Percentiles rank a stretch among this genome's conserved stretches.
Evolutionary conservation across 495 filamentous ascomycete species (phyloP).

Genomic region (Neurospora sp.): DNA sequence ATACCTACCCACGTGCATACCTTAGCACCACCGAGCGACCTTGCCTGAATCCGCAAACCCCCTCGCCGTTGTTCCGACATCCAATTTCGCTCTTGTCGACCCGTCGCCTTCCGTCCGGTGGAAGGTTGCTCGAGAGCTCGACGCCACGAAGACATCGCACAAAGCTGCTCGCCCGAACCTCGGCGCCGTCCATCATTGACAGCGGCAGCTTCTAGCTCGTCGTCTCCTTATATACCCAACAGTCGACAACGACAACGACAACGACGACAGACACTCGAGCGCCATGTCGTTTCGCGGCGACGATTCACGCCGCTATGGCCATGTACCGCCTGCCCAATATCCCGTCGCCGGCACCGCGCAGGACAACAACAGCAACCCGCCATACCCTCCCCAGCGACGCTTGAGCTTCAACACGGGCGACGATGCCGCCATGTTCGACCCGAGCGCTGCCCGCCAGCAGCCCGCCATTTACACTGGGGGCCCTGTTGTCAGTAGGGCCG

Average conservation of each 20-base stretch:
- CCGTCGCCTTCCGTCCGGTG: neutral
- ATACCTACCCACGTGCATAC: neutral
- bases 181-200: neutral
- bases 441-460: constrained; percentile 13
- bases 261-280: constrained; percentile 6
- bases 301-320: constrained; percentile 47
- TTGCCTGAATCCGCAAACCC: neutral
- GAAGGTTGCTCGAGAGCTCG: neutral
- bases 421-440: constrained; percentile 48
- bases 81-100: neutral
- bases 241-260: neutral
- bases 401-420: constrained; percentile 75
- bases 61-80: neutral
- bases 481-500: constrained; percentile 12
- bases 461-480: constrained; percentile 7
- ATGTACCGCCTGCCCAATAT: constrained; percentile 48
- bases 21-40: neutral
- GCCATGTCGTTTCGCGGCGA: constrained; percentile 46
- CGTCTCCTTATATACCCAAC: neutral
- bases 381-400: constrained; percentile 40
- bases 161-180: neutral
- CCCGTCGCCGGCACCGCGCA: constrained; percentile 30
- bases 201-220: neutral
- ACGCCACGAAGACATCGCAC: neutral
- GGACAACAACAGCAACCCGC: constrained; percentile 13